Percentiles rank a stretch among this genome's conserved stretches.
phyloP scores from a whole-genome alignment of 192 early-diverging fungal genomes.

The Chytriomyces confervae region DNA sequence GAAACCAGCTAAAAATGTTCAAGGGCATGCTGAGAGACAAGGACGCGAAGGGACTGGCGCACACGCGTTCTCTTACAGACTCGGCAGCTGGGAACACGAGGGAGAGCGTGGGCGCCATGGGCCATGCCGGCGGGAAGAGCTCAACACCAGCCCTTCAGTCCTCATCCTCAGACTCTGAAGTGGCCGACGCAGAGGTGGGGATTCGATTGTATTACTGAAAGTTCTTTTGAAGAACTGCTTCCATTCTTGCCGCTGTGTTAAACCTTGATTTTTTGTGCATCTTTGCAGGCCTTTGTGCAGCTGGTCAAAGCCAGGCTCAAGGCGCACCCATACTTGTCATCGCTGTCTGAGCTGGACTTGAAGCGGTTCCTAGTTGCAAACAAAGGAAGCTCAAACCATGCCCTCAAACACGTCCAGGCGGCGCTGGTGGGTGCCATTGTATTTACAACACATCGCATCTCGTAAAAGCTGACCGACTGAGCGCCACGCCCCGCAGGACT shows the following conservation, averaged over 20 bases:
- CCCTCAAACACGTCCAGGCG: conserved; percentile 30
- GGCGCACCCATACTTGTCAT: conserved; percentile 17
- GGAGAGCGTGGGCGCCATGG: not conserved
- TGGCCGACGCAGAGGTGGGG: not conserved
- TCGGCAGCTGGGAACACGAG: not conserved
- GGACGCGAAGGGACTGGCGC: not conserved
- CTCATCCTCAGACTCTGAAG: not conserved
- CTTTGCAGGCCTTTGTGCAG: conserved; percentile 1
- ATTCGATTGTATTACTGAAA: not conserved
- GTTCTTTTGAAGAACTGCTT: not conserved
- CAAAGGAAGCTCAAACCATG: conserved; percentile 5
- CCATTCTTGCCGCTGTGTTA: not conserved
- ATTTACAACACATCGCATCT: not conserved
- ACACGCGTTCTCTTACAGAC: not conserved
- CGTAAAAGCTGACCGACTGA: not conserved
- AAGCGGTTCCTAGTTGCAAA: conserved; percentile 23
- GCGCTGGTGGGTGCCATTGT: conserved; percentile 21
- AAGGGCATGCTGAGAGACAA: not conserved
- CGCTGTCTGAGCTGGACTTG: conserved; percentile 20
- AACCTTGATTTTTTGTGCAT: not conserved
- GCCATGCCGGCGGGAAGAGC: not conserved
- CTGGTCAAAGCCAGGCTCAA: conserved; percentile 12
- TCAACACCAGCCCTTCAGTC: not conserved
- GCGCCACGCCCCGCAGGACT: conserved; percentile 7
- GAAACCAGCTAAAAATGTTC: too few species aligned